phyloP scores from a whole-genome alignment of 441 rosid genomes.

The Aquilaria agallochum region DNA sequence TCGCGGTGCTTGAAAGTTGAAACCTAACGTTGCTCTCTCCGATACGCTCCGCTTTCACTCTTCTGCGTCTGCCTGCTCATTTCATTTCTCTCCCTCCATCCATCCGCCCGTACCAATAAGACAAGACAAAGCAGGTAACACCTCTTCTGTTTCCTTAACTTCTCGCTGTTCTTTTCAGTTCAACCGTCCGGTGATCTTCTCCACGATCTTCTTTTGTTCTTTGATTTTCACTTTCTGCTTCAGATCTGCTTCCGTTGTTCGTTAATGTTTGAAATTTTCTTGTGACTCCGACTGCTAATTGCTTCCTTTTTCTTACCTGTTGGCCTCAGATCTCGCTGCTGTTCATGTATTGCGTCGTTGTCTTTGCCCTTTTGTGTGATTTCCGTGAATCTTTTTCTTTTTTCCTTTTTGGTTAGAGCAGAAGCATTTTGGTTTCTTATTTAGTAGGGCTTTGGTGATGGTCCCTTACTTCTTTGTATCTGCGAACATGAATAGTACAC shows the following conservation, averaged over 20 bases:
- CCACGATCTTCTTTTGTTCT: too few species aligned
- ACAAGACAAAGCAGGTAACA: neutral
- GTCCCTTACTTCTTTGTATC: too few species aligned
- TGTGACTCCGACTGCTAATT: neutral
- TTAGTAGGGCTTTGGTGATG: too few species aligned
- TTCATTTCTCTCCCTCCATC: neutral
- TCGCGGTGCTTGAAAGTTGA: too few species aligned
- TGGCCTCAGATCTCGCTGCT: too few species aligned
- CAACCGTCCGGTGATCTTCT: neutral
- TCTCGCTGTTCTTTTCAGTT: conserved; percentile 1
- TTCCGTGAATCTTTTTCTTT: neutral
- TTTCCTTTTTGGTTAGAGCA: neutral
- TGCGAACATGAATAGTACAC: neutral
- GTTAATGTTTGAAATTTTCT: neutral
- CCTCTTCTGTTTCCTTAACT: neutral
- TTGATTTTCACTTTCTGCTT: conserved; percentile 1
- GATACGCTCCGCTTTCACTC: neutral
- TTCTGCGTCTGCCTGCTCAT: neutral
- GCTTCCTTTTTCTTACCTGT: neutral
- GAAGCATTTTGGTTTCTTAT: too few species aligned
- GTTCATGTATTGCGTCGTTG: neutral
- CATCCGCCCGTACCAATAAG: neutral
- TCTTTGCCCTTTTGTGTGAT: neutral
- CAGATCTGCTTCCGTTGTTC: conserved; percentile 11
- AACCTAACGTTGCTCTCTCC: conserved; percentile 1